Percentiles rank a stretch among this genome's conserved stretches.
Evolutionary conservation across 345 rosid genomes (phyloP).

Genomic region (Balakata baccata): DNA sequence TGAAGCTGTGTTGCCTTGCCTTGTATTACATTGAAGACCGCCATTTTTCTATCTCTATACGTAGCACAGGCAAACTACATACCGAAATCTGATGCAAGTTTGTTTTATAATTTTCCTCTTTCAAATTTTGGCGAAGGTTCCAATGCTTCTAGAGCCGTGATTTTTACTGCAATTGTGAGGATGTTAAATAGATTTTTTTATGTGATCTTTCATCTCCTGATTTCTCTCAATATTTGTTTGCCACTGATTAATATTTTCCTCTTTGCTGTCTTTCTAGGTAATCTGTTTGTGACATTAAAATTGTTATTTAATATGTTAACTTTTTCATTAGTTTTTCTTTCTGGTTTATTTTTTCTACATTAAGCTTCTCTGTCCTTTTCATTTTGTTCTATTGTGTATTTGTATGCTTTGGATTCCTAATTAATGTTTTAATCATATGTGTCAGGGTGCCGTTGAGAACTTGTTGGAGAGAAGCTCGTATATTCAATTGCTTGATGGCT

Average conservation of each 20-base stretch:
- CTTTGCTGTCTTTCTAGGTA: not conserved
- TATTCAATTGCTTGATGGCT: conserved; percentile 74
- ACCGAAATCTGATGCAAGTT: not conserved
- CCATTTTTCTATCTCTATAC: not conserved
- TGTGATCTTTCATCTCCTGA: not conserved
- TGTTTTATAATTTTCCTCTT: not conserved
- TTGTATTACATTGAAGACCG: not conserved
- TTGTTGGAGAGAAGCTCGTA: conserved; percentile 78
- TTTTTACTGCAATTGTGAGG: not conserved
- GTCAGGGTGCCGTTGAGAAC: conserved; percentile 96
- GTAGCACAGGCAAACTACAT: not conserved
- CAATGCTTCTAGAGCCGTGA: not conserved
- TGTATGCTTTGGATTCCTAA: too few relatives aligned
- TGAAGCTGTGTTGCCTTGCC: not conserved
- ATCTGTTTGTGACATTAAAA: not conserved
- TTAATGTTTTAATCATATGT: not conserved
- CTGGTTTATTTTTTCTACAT: not conserved
- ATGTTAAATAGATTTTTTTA: not conserved
- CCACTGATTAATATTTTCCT: not conserved
- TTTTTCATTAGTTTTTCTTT: not conserved
- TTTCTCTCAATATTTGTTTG: not conserved
- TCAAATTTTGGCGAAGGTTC: not conserved
- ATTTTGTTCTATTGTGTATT: not conserved
- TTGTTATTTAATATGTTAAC: not conserved
- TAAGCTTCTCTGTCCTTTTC: not conserved